These are phyloP conservation scores for Entomortierella beljakovae DNA, from an alignment of 192 early-diverging fungal species.

Conservation along the genomic window DNA sequence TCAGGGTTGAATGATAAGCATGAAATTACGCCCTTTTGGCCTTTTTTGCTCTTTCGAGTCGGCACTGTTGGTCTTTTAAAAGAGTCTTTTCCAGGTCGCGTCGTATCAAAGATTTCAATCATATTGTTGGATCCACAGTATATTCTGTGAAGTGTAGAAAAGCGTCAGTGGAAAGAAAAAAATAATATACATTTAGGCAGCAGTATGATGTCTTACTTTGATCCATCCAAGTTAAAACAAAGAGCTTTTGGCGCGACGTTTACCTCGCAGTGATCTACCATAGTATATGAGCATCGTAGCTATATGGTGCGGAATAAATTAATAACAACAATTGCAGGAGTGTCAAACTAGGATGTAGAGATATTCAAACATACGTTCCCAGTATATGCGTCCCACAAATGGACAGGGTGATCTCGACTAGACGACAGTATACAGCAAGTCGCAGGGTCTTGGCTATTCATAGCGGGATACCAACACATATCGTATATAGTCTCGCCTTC, in stretches of 20 bases:
- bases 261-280: slow-evolving; percentile 72
- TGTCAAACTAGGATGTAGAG: too few relatives aligned
- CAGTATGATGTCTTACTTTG: slow-evolving; percentile 53
- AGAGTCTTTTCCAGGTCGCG: slow-evolving; percentile 70
- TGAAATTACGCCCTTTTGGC: slow-evolving; percentile 84
- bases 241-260: slow-evolving; percentile 74
- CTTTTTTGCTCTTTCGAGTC: slow-evolving; percentile 73
- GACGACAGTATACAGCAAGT: slow-evolving; percentile 73
- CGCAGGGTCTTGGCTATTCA: slow-evolving; percentile 65
- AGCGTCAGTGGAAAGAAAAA: background rate
- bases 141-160: slow-evolving; percentile 55
- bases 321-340: too few relatives aligned
- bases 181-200: background rate
- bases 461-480: slow-evolving; percentile 72
- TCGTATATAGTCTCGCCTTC: slow-evolving; percentile 72
- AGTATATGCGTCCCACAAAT: slow-evolving; percentile 77
- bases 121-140: slow-evolving; percentile 77
- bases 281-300: slow-evolving; percentile 75
- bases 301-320: slow-evolving; percentile 5
- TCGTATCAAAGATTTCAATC: slow-evolving; percentile 77
- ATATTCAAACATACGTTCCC: slow-evolving; percentile 60
- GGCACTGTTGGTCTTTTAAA: slow-evolving; percentile 64
- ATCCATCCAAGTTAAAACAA: slow-evolving; percentile 75
- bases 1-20: slow-evolving; percentile 77
- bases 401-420: slow-evolving; percentile 81